Percentiles rank a stretch among this genome's conserved stretches.
Evolutionary conservation across 257 asterid species (phyloP).

Genomic region (Fraxinus americana): DNA sequence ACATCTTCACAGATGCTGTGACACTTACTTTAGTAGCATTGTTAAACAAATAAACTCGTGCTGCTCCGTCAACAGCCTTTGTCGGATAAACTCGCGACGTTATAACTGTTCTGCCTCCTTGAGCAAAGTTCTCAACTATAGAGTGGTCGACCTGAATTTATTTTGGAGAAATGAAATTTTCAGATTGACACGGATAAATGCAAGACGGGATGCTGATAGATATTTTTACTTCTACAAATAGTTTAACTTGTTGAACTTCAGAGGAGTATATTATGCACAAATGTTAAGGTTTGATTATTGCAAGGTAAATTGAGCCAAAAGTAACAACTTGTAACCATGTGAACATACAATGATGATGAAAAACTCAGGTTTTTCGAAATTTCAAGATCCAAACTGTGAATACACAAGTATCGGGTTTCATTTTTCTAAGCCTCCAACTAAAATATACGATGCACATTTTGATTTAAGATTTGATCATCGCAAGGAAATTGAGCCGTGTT

Average conservation of each 20-base stretch:
- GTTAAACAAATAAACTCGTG: constrained; percentile 70
- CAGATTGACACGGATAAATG: neutral
- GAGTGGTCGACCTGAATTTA: constrained; percentile 80
- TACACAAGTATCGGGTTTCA: no score
- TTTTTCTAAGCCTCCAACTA: no score
- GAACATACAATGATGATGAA: no score
- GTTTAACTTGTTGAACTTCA: neutral
- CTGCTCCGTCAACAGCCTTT: constrained; percentile 54
- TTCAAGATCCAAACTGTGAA: no score
- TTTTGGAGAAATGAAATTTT: neutral
- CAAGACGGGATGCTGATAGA: neutral
- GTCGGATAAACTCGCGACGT: constrained; percentile 86
- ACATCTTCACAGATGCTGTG: constrained; percentile 63
- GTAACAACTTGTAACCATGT: no score
- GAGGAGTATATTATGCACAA: no score
- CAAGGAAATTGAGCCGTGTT: no score
- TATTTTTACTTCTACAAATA: neutral
- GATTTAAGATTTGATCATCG: no score
- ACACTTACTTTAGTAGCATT: constrained; percentile 66
- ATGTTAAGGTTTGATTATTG: no score
- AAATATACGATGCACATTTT: no score
- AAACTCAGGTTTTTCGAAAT: no score
- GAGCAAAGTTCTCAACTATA: constrained; percentile 85
- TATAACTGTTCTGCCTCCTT: constrained; percentile 78
- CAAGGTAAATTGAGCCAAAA: no score